phyloP scores from a whole-genome alignment of 2,329 filamentous ascomycete species.

The Colletotrichum lini region DNA sequence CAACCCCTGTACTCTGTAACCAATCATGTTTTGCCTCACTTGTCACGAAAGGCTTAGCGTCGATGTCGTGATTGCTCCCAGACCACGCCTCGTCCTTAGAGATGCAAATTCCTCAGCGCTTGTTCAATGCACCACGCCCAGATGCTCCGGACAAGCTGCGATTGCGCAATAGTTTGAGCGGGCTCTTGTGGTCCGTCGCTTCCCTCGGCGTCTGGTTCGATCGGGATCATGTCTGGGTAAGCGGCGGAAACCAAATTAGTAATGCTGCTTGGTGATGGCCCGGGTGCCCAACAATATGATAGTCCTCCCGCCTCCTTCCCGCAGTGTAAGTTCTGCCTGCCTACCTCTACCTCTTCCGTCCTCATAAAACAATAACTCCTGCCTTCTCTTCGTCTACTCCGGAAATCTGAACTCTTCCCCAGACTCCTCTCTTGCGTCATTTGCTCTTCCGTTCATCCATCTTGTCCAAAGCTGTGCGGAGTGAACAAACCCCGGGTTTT shows the following conservation, averaged over 20 bases:
- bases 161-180: conserved; percentile 53
- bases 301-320: conserved; percentile 34
- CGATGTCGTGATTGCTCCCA: conserved; percentile 66
- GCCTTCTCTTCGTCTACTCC: conserved; percentile 1
- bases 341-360: conserved; percentile 1
- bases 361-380: conserved; percentile 42
- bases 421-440: conserved; percentile 42
- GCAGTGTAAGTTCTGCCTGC: conserved; percentile 38
- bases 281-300: conserved; percentile 32
- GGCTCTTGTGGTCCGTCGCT: conserved; percentile 21
- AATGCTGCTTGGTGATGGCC: conserved; percentile 43
- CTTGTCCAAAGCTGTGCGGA: conserved; percentile 25
- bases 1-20: conserved; percentile 41
- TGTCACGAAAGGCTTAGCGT: conserved; percentile 66
- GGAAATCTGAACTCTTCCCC: conserved; percentile 17
- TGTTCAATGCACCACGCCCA: conserved; percentile 23
- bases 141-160: conserved; percentile 46
- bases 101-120: conserved; percentile 39
- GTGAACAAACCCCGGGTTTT: conserved; percentile 39
- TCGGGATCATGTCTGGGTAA: conserved; percentile 22
- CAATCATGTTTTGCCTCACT: conserved; percentile 53
- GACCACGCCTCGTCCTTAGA: conserved; percentile 43
- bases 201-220: conserved; percentile 35
- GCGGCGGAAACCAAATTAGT: conserved; percentile 40
- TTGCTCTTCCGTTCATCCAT: conserved; percentile 24